phyloP scores from a whole-genome alignment of 768 basidiomycete genomes.

The Xerocomellus intermedius region DNA sequence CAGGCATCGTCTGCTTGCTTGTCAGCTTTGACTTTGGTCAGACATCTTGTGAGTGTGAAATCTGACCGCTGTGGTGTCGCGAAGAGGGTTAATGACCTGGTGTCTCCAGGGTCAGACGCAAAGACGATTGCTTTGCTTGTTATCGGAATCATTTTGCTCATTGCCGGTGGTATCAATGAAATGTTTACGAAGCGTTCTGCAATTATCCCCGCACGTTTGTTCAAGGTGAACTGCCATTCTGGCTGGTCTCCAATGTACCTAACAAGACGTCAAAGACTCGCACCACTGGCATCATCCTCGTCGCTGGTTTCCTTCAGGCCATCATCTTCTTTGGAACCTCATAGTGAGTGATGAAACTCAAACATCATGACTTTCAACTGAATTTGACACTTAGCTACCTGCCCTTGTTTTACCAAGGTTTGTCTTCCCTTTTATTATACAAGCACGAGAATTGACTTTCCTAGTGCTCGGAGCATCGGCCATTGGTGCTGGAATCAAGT shows the following conservation, averaged over 20 bases:
- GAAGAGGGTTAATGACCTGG: not conserved
- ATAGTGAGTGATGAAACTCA: slow-evolving; percentile 20
- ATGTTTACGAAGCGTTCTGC: slow-evolving; percentile 59
- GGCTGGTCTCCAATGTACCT: not conserved
- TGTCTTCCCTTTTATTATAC: not conserved
- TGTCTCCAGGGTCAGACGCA: slow-evolving; percentile 49
- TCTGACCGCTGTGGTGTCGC: not conserved
- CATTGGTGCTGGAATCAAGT: slow-evolving; percentile 67
- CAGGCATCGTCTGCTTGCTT: slow-evolving; percentile 62
- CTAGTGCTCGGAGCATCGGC: slow-evolving; percentile 68
- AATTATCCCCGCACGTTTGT: slow-evolving; percentile 72
- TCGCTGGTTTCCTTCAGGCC: slow-evolving; percentile 62
- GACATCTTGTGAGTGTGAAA: slow-evolving; percentile 51
- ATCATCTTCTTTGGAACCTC: slow-evolving; percentile 53
- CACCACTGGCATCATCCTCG: slow-evolving; percentile 61
- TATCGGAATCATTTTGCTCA: slow-evolving; percentile 53
- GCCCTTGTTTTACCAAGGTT: slow-evolving; percentile 70
- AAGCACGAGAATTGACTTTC: slow-evolving; percentile 8
- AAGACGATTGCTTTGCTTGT: slow-evolving; percentile 60
- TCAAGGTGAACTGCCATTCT: slow-evolving; percentile 45
- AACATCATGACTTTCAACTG: not conserved
- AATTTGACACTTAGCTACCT: slow-evolving; percentile 43
- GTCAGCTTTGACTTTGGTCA: slow-evolving; percentile 74
- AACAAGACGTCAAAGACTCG: slow-evolving; percentile 48
- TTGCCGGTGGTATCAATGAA: slow-evolving; percentile 58